Percentiles rank a stretch among this genome's conserved stretches.
These are phyloP conservation scores for Tardiomyces digboiensis DNA, from an alignment of 1,139 yeast species.

Conservation along the genomic window DNA sequence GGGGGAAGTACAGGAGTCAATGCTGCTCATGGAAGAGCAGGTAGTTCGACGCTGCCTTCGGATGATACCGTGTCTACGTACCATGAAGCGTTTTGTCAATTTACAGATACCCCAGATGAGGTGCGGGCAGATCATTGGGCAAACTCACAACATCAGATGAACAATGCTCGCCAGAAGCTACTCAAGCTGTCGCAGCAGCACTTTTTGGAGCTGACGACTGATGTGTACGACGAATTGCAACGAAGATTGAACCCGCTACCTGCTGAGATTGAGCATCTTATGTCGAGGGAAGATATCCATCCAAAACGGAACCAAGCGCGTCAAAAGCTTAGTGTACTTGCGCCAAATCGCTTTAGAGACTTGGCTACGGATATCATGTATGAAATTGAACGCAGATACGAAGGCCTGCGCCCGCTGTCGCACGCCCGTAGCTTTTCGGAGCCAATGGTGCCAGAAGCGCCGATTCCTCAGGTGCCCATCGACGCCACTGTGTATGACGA, in stretches of 20 bases:
- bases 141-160: background rate
- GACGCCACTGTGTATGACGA: too few relatives aligned
- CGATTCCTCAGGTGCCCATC: too few relatives aligned
- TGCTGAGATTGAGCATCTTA: slow-evolving; percentile 15
- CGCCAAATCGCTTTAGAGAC: slow-evolving; percentile 77
- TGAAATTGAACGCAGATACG: slow-evolving; percentile 73
- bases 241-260: slow-evolving; percentile 44
- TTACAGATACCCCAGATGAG: background rate
- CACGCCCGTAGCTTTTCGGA: too few relatives aligned
- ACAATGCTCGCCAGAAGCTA: slow-evolving; percentile 37
- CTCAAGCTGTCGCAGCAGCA: slow-evolving; percentile 76
- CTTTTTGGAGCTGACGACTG: slow-evolving; percentile 82
- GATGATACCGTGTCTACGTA: background rate
- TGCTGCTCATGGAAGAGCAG: too few relatives aligned
- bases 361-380: slow-evolving; percentile 80
- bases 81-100: background rate
- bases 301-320: slow-evolving; percentile 95
- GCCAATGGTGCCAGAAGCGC: too few relatives aligned
- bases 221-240: slow-evolving; percentile 83
- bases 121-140: background rate
- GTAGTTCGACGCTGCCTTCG: too few relatives aligned
- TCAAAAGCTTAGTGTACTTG: slow-evolving; percentile 79
- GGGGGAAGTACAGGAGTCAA: too few relatives aligned
- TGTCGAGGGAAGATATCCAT: slow-evolving; percentile 43
- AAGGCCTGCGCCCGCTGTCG: background rate